Evolutionary conservation across 805 yeast species (phyloP), one percentile per base, ranked within the genome.

Genomic region (Yamadazyma akitaensis): DNA sequence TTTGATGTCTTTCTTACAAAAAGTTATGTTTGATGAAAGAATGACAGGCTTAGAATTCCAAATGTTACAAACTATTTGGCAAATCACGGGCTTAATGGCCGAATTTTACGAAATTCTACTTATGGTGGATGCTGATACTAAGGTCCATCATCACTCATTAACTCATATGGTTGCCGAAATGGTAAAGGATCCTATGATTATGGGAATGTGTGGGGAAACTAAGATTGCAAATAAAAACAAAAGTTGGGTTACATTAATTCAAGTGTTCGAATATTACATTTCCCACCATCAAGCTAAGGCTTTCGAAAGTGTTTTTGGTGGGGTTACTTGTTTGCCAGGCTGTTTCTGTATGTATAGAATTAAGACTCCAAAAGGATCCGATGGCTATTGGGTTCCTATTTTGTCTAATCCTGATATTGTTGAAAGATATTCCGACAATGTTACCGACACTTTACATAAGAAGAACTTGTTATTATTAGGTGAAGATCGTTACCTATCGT

Each of bases 151-250:
- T 0, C 96, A 91, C 63, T 83, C 92, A 3, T 60, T 89, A 52
- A 86, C 94, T 7, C 97, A 91, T 60, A 88, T 90, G 96, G 75
- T 79, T 52, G 96, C 95, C 0, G 88, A 86, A 57, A 82, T 90
- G 88, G 90, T 88, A 18, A 84, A 80, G 57, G 92, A 90, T 61
- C 96, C 96, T 0, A 73, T 72, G 51, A 75, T 90, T 47, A 90
- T 90, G 96, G 97, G 97, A 2, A 71, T 90, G 37, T 90, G 97
- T 74, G 97, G 97, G 42, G 97, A 90, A 62, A 90, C 97, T 0
- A 89, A 88, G 64, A 90, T 90, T 56, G 80, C 95, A 5, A 90
- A 90, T 64, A 90, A 90, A 63, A 63, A 76, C 2, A 82, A 79
- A 49, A 79, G 90, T 12, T 90, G 96, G 96, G 96, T 89, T 13